phyloP scores from a whole-genome alignment of 805 yeast species.

The Kodamaea restingae region DNA sequence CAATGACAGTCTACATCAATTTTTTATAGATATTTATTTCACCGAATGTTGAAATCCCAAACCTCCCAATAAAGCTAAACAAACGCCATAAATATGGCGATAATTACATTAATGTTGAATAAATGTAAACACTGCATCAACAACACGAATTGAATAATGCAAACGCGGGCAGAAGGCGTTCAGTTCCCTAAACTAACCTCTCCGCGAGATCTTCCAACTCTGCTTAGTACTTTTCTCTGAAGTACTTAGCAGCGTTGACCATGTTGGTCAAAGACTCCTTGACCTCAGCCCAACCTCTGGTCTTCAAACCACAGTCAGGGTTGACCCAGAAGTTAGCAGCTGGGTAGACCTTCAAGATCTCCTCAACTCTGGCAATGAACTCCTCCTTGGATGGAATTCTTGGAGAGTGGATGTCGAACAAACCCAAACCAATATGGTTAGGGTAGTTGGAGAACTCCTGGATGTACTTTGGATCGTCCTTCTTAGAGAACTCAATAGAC shows the following conservation, averaged over 20 bases:
- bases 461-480: conserved; percentile 97
- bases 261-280: conserved; percentile 92
- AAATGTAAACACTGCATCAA: conserved; percentile 42
- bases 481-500: conserved; percentile 98
- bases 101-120: conserved; percentile 48
- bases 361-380: conserved; percentile 88
- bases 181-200: neutral
- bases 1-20: neutral
- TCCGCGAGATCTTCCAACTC: conserved; percentile 3
- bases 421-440: conserved; percentile 99
- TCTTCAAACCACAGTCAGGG: conserved; percentile 99
- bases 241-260: conserved; percentile 98
- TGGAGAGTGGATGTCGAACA: conserved; percentile 99
- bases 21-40: conserved; percentile 9
- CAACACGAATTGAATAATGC: conserved; percentile 42
- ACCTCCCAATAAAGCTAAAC: conserved; percentile 17
- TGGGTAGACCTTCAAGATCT: conserved; percentile 95
- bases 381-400: conserved; percentile 98
- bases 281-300: conserved; percentile 99
- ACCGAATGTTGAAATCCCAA: conserved; percentile 51
- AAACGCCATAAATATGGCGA: conserved; percentile 3
- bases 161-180: conserved; percentile 10
- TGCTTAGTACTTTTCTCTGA: conserved; percentile 46
- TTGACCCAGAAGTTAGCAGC: conserved; percentile 99
- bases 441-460: conserved; percentile 98